Conservation (phyloP, 1,284 basidiomycete genomes). For the Ustilago nuda region DNA sequence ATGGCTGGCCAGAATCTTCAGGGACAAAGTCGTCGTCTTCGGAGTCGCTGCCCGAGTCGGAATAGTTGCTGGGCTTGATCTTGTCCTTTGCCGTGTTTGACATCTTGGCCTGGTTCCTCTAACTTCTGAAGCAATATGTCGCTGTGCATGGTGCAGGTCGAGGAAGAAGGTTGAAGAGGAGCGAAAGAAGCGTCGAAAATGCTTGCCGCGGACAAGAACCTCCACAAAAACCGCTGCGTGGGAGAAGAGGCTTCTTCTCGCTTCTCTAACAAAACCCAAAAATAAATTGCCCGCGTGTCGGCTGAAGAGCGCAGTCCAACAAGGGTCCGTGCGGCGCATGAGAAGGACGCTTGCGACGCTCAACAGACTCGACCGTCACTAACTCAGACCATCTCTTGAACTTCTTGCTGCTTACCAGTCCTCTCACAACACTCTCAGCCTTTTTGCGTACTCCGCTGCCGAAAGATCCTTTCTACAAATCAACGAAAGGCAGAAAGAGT, state of each 20-base stretch:
- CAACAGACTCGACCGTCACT: not conserved
- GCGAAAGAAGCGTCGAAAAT: not conserved
- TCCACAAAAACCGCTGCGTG: slow-evolving; percentile 1
- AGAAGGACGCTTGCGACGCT: slow-evolving; percentile 10
- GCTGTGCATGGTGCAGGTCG: too few relatives aligned
- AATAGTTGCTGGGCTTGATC: not conserved
- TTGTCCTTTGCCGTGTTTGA: not conserved
- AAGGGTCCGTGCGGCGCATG: not conserved
- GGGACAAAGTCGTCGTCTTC: slow-evolving; percentile 50
- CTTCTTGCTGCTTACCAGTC: not conserved
- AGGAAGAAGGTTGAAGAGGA: not conserved
- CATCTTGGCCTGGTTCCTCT: not conserved
- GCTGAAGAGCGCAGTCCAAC: not conserved
- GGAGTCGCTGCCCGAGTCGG: slow-evolving; percentile 22
- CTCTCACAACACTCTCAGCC: not conserved
- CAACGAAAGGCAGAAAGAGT: not conserved
- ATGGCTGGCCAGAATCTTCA: not conserved
- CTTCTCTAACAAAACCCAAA: not conserved
- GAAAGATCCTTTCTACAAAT: not conserved
- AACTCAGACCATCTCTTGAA: not conserved
- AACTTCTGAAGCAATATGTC: too few relatives aligned
- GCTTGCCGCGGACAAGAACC: slow-evolving; percentile 2
- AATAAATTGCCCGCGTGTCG: not conserved
- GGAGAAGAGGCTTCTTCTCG: not conserved
- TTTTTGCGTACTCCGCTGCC: not conserved